A percentile compares a stretch with the other conserved stretches of the same genome.
phyloP scores from a whole-genome alignment of 1,139 yeast genomes.

The Insectozyma bohioensis region DNA sequence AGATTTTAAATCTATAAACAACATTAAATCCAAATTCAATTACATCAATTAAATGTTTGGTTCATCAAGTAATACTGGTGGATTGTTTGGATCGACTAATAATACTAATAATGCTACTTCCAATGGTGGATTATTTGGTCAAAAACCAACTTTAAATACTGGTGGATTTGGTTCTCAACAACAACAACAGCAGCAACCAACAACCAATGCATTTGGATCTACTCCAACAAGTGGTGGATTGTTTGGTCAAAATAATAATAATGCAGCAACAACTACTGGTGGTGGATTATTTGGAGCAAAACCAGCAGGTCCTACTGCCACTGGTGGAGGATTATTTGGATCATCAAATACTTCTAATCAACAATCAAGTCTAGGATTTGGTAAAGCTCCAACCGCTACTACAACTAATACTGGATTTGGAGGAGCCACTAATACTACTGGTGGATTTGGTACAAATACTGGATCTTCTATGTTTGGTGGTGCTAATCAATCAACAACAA shows the following conservation, averaged over 20 bases:
- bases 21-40: neutral
- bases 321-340: constrained; percentile 29
- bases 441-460: no score
- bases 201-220: constrained; percentile 9
- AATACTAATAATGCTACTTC: constrained; percentile 2
- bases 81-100: constrained; percentile 14
- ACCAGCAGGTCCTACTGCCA: no score
- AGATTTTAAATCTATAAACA: no score
- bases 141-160: no score
- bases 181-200: constrained; percentile 6
- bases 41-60: constrained; percentile 8
- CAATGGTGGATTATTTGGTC: constrained; percentile 14
- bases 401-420: constrained; percentile 10
- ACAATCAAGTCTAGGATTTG: no score
- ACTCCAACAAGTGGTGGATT: constrained; percentile 12
- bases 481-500: constrained; percentile 9
- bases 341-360: constrained; percentile 10
- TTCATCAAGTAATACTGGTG: constrained; percentile 14
- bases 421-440: no score
- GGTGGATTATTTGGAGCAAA: constrained; percentile 21
- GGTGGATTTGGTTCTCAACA: neutral
- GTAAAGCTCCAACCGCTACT: no score
- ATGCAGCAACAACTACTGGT: constrained; percentile 9
- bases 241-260: constrained; percentile 12
- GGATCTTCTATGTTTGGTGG: constrained; percentile 16